Conservation (phyloP, 2,329 filamentous ascomycete genomes). For the Talaromyces sp. region DNA sequence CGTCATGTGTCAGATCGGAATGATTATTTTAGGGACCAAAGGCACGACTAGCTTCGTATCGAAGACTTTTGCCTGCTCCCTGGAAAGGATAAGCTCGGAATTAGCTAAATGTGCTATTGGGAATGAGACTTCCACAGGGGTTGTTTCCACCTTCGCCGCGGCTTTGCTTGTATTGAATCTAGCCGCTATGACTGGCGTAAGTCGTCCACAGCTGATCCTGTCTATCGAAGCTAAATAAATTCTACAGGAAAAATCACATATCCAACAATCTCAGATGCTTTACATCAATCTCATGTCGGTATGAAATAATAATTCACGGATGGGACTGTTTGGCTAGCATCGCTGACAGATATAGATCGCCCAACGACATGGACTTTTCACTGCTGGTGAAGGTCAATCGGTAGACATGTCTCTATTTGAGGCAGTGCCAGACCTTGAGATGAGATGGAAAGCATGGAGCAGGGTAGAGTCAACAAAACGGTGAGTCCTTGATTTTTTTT, state of each 20-base stretch:
- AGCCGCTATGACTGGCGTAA: conserved; percentile 47
- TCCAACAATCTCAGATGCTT: conserved; percentile 51
- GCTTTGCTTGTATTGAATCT: conserved; percentile 49
- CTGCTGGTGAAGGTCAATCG: conserved; percentile 44
- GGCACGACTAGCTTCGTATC: conserved; percentile 51
- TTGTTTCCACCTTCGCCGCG: conserved; percentile 48
- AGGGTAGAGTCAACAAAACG: conserved; percentile 52
- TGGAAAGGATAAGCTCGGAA: conserved; percentile 43
- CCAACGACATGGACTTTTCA: conserved; percentile 51
- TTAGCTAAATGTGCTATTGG: conserved; percentile 42
- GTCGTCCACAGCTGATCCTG: conserved; percentile 1
- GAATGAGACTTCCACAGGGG: conserved; percentile 38
- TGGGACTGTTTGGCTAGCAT: background rate
- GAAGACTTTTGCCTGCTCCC: conserved; percentile 40
- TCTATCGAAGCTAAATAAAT: background rate
- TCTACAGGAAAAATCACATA: conserved; percentile 37
- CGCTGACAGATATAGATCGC: conserved; percentile 31
- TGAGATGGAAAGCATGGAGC: conserved; percentile 52
- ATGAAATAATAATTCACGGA: conserved; percentile 12
- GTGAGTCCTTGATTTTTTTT: conserved; percentile 17
- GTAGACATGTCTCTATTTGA: conserved; percentile 43
- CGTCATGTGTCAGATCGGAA: conserved; percentile 53
- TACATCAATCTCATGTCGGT: conserved; percentile 50
- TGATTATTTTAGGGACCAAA: conserved; percentile 51
- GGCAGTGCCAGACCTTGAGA: conserved; percentile 42